Conservation (phyloP, 2,329 filamentous ascomycete genomes). For the Hypocreales sp. region DNA sequence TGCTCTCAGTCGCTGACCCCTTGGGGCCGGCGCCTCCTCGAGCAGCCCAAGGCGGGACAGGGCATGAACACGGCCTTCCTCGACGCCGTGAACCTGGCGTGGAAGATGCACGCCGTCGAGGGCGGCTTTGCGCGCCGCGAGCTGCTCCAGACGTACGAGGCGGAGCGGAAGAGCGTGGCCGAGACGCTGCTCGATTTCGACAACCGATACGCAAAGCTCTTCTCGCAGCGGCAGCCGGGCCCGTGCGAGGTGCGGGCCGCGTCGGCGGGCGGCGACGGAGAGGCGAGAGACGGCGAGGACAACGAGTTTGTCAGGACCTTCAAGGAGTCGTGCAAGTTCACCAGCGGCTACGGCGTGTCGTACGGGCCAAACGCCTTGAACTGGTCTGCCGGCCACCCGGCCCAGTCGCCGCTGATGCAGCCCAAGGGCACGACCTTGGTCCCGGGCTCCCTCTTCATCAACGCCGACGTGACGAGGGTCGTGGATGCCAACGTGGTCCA, state of each 20-base stretch:
- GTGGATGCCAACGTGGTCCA: conserved; percentile 82
- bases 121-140: conserved; percentile 61
- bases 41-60: conserved; percentile 59
- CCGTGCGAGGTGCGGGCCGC: conserved; percentile 59
- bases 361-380: conserved; percentile 75
- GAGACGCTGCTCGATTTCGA: conserved; percentile 78
- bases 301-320: conserved; percentile 82
- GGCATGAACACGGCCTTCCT: conserved; percentile 71
- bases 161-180: conserved; percentile 70
- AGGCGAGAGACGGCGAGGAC: conserved; percentile 18
- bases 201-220: conserved; percentile 76
- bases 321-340: conserved; percentile 85
- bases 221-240: conserved; percentile 63
- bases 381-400: conserved; percentile 61
- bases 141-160: conserved; percentile 72
- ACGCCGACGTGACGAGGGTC: conserved; percentile 71
- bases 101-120: conserved; percentile 91
- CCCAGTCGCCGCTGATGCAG: conserved; percentile 54
- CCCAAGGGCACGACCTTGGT: conserved; percentile 48
- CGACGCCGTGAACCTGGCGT: conserved; percentile 78
- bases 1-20: neutral
- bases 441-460: conserved; percentile 61
- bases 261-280: conserved; percentile 20
- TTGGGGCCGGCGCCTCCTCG: conserved; percentile 19
- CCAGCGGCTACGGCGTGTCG: conserved; percentile 77